A percentile compares a stretch with the other conserved stretches of the same genome.
Evolutionary conservation across 805 yeast genomes (phyloP).

Genomic region (Candida awuae): DNA sequence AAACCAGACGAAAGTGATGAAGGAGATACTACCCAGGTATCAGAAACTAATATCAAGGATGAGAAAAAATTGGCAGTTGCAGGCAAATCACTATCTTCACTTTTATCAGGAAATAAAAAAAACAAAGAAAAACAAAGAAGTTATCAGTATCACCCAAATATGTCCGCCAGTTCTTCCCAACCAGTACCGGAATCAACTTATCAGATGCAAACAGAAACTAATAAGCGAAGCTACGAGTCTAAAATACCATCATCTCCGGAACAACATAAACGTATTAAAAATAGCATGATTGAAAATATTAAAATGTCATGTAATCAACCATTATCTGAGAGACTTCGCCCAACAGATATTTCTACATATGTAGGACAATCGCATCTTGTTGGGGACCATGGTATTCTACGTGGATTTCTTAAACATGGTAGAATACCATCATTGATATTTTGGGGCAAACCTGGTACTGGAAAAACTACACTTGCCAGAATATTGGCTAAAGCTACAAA

Average conservation of each 20-base stretch:
- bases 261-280: neutral
- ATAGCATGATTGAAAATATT: slow-evolving; percentile 8
- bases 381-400: slow-evolving; percentile 54
- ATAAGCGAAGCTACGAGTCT: neutral
- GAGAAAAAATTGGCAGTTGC: neutral
- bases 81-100: slow-evolving; percentile 3
- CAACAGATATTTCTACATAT: slow-evolving; percentile 55
- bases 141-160: slow-evolving; percentile 8
- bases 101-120: slow-evolving; percentile 8
- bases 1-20: neutral
- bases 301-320: slow-evolving; percentile 34
- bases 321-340: slow-evolving; percentile 79
- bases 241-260: neutral
- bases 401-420: slow-evolving; percentile 57
- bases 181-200: no score
- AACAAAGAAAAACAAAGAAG: slow-evolving; percentile 9
- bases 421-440: slow-evolving; percentile 76
- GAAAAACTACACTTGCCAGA: slow-evolving; percentile 71
- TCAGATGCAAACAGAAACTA: slow-evolving; percentile 1
- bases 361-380: slow-evolving; percentile 82
- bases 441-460: slow-evolving; percentile 96
- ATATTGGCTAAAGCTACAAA: slow-evolving; percentile 49
- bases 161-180: no score
- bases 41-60: neutral
- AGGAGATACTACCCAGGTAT: neutral